These are phyloP conservation scores for Fusarium secorum DNA, from an alignment of 2,329 filamentous ascomycete genomes.

Conservation along the genomic window DNA sequence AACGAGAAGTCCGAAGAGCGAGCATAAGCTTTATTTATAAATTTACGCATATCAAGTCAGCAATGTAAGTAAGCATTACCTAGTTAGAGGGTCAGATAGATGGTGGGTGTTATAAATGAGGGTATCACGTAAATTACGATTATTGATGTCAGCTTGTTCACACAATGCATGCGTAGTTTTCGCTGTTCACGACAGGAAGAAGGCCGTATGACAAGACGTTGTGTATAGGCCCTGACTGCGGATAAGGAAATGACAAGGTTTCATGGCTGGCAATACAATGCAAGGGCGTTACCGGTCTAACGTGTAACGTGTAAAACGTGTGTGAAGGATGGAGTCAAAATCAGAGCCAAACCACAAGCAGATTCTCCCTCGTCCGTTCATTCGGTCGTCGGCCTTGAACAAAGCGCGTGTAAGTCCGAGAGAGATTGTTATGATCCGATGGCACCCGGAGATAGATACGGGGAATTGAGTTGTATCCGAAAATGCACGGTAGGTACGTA, in stretches of 20 bases:
- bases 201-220: conserved; percentile 2
- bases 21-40: background rate
- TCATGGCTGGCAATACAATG: conserved; percentile 4
- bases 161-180: background rate
- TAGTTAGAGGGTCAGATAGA: conserved; percentile 17
- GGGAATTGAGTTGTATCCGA: conserved; percentile 18
- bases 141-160: background rate
- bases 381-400: conserved; percentile 13
- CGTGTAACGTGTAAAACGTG: conserved; percentile 4
- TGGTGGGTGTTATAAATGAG: conserved; percentile 12
- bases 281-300: conserved; percentile 3
- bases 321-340: background rate
- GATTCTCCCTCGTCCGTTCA: background rate
- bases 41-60: background rate
- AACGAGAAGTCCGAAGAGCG: conserved; percentile 8
- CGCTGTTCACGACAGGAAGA: background rate
- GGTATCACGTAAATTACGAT: conserved; percentile 15
- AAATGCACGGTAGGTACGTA: background rate
- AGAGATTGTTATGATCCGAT: background rate
- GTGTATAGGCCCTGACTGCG: background rate
- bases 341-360: background rate
- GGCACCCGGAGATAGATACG: conserved; percentile 14
- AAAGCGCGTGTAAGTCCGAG: background rate
- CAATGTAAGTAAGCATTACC: background rate
- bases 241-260: conserved; percentile 4